Base-by-base conservation (phyloP, 129 eudicot species). In the Flaveria ramosissima region DNA sequence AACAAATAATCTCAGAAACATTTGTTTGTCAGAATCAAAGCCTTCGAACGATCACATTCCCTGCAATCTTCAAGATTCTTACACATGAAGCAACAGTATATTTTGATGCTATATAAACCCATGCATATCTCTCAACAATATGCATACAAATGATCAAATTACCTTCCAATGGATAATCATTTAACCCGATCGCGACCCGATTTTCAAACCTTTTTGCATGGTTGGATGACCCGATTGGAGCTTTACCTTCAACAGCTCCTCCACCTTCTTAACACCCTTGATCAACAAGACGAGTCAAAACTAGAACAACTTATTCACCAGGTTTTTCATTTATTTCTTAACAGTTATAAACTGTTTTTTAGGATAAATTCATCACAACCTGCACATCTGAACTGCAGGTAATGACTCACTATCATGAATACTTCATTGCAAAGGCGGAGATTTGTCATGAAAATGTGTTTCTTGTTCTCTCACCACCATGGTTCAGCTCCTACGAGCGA, bases 401-500 rank as follows among this genome's bases (percentile, higher is more conserved):
- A 23, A 16, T 76, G 71, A 43, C 73, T 48, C 93, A 88, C 77
- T 83, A 81, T 51, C 57, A 55, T 2, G 80, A 78, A 6, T 88
- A 85, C 64, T 81, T n/a, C 39, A 67, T 75, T 2, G 74, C 75
- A 14, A 88, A 83, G 64, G 70, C 83, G 9, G 79, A 66, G 73
- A 42, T 76, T 23, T 70, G 57, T 6, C 74, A 7, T 20, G 70
- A 65, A 1, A 43, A 88, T 39, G 90, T 83, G 7, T 86, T 83
- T 39, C 74, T 79, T 7, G 63, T 81, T 30, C 41, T 88, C 5
- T 65, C 85, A 7, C 88, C 90, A 8, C 81, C 90, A 2, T 88
- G 93, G 93, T 50, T 85, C 20, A 85, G 63, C 3, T 67, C 93
- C 4, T 85, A 71, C 0, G 93, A 88, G 78, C 80, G 81, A 10